Evolutionary conservation across 352 stramenopile species (phyloP).

Genomic region (Globisporangium paroecandrum): DNA sequence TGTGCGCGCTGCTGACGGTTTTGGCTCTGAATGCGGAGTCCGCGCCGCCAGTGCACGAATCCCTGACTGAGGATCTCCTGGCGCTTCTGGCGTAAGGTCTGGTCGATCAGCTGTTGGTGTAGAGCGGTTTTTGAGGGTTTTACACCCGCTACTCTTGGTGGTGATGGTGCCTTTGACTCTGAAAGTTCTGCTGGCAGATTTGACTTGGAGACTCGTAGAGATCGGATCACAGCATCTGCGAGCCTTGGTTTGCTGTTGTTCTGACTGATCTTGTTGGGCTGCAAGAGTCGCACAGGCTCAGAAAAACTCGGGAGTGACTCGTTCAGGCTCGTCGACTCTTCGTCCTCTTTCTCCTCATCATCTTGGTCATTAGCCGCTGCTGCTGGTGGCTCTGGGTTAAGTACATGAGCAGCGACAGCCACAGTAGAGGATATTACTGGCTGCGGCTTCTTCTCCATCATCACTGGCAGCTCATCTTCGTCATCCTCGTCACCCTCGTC

Average conservation of each 20-base stretch:
- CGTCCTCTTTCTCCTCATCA: constrained; percentile 11
- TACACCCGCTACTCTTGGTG: background rate
- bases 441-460: constrained; percentile 44
- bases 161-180: background rate
- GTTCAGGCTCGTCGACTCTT: constrained; percentile 10
- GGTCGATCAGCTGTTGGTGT: constrained; percentile 62
- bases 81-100: constrained; percentile 37
- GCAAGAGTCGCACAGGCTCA: constrained; percentile 19
- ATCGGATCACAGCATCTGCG: background rate
- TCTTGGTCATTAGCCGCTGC: background rate
- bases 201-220: background rate
- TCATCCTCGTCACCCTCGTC: constrained; percentile 31
- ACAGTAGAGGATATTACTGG: background rate
- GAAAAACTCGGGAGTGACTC: constrained; percentile 37
- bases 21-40: constrained; percentile 49
- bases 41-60: constrained; percentile 53
- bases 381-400: background rate
- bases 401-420: background rate
- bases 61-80: constrained; percentile 36
- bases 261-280: background rate
- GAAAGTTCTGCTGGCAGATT: background rate
- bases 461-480: constrained; percentile 40
- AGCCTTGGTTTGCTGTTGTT: background rate
- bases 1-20: constrained; percentile 28
- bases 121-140: constrained; percentile 25